Evolutionary conservation across 805 yeast genomes (phyloP).

Genomic region (Komagataella kurtzmanii): DNA sequence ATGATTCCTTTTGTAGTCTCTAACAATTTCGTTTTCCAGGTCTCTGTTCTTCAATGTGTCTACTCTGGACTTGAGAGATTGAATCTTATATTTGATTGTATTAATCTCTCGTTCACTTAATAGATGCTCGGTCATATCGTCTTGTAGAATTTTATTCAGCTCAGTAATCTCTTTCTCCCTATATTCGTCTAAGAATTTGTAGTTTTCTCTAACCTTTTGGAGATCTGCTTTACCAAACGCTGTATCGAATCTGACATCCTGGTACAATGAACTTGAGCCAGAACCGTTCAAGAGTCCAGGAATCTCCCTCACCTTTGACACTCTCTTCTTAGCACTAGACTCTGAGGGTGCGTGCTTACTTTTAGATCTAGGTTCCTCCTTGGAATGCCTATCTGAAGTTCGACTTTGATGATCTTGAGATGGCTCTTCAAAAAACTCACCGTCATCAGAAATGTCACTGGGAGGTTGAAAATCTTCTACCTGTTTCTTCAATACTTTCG

Average conservation of each 20-base stretch:
- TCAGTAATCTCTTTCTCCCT: constrained; percentile 59
- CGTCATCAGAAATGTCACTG: background rate
- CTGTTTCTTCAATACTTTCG: constrained; percentile 2
- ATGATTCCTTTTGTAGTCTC: constrained; percentile 42
- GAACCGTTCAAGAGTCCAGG: constrained; percentile 40
- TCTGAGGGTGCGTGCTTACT: constrained; percentile 83
- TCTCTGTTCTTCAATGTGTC: constrained; percentile 65
- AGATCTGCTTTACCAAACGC: constrained; percentile 78
- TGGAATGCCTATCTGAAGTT: constrained; percentile 6
- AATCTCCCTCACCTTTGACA: constrained; percentile 55
- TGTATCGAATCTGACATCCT: constrained; percentile 84
- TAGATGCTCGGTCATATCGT: constrained; percentile 29
- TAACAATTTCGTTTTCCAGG: constrained; percentile 51
- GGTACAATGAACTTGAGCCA: constrained; percentile 31
- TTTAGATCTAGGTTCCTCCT: constrained; percentile 17
- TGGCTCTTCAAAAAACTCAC: background rate
- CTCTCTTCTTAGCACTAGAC: constrained; percentile 58
- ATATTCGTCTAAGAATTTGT: constrained; percentile 78
- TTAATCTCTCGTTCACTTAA: constrained; percentile 31
- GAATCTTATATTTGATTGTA: constrained; percentile 40
- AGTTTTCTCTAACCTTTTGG: constrained; percentile 55
- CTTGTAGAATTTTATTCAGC: constrained; percentile 41
- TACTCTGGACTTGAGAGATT: constrained; percentile 53
- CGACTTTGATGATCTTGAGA: background rate
- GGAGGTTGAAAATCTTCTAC: constrained; percentile 5